A percentile compares a stretch with the other conserved stretches of the same genome.
Conservation (phyloP, 2,329 filamentous ascomycete genomes). For the Juglanconis juglandina region DNA sequence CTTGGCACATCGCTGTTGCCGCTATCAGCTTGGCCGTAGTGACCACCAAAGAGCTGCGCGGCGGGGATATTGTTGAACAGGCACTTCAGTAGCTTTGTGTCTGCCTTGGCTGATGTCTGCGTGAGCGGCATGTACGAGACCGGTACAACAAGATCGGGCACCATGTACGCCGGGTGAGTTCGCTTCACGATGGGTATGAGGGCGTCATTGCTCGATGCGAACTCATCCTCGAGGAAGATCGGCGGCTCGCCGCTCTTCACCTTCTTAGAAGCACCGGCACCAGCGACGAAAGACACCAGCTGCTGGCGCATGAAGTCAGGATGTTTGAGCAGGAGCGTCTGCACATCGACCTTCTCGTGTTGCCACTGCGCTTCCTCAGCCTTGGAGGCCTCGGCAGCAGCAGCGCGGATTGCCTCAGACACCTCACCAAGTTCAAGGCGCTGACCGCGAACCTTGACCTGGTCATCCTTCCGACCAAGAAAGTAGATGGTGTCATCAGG, state of each 20-base stretch:
- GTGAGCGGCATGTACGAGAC: conserved; percentile 21
- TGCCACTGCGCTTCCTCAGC: not conserved
- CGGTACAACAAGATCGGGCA: conserved; percentile 20
- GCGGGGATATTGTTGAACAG: conserved; percentile 1
- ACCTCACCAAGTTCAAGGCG: conserved; percentile 20
- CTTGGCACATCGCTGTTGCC: no score
- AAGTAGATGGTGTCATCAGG: conserved; percentile 20
- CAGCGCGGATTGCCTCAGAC: conserved; percentile 16
- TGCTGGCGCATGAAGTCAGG: conserved; percentile 9
- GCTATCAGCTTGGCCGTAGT: no score
- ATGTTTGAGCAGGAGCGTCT: no score
- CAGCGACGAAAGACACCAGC: conserved; percentile 16
- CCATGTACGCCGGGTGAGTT: conserved; percentile 20
- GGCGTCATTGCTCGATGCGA: not conserved
- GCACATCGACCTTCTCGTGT: no score
- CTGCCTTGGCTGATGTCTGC: conserved; percentile 21
- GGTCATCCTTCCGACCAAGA: conserved; percentile 18
- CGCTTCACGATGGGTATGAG: no score
- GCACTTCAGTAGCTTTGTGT: conserved; percentile 15
- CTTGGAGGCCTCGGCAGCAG: conserved; percentile 7
- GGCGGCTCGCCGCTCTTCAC: conserved; percentile 3
- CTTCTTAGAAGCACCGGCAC: conserved; percentile 7
- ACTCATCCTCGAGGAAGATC: not conserved
- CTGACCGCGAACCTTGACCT: conserved; percentile 19
- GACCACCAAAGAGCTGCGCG: not conserved